Base-by-base conservation (phyloP, 441 rosid species). In the Adansonia rubrostipa region DNA sequence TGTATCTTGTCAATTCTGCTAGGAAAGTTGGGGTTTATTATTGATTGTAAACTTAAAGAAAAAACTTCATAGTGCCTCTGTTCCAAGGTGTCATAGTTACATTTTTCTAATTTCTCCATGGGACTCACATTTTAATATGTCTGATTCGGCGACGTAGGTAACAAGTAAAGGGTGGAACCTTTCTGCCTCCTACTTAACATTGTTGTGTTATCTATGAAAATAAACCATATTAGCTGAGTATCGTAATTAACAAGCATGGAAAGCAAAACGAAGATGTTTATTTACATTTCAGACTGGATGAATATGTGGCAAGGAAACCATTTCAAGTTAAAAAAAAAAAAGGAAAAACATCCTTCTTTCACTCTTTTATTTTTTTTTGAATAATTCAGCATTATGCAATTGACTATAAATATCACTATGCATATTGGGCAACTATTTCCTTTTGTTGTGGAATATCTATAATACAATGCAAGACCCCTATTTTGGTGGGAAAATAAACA, bases 141-240 rank as follows among this genome's bases (percentile, higher is more conserved):
- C 42, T 13, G 74, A 70, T 24, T 19, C 13, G 40, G 57, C 1
- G 57, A 47, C 1, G 15, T 69, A 13, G 56, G 54, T 20, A 68
- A 47, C 57, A 69, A 70, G 13, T 70, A 47, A 68, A 69, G 45
- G 58, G 44, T 50, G 60, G 58, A 70, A 24, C 74, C 60, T 70
- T 47, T 24, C 9, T 17, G 60, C 74, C 58, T 70, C 9, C 24
- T 8, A n/a, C 47, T 65, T 65, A 24, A 3, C 7, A 42, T 65
- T 65, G 15, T 66, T 44, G 53, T 67, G n/a, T 19, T 67, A 20
- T 20, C 4, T 47, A 20, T 20, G 11, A 47, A 68, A 68, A 20
- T 11, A 11, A 68, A 47, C 40, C 1, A 20, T 68, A 20, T 68
- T 19, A 10, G 56, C 9, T 45, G 56, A 68, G 17, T 66, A n/a